Percentiles rank a stretch among this genome's conserved stretches.
Evolutionary conservation across 140 eudicot genomes (phyloP).

Genomic region (Bidens hawaiensis): DNA sequence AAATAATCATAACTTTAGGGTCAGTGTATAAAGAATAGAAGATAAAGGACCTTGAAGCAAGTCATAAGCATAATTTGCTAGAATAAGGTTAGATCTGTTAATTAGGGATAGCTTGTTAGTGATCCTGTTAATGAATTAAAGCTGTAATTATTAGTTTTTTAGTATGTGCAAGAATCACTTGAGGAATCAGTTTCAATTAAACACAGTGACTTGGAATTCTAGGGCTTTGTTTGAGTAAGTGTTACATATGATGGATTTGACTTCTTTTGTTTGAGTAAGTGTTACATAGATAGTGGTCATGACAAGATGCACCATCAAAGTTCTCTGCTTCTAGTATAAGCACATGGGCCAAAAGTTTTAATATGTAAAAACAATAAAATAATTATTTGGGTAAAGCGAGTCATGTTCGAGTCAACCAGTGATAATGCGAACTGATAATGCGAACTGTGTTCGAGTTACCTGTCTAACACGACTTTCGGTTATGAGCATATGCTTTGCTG

Average conservation of each 20-base stretch:
- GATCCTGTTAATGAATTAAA: slow-evolving; percentile 1
- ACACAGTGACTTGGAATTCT: neutral
- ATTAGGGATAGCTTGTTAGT: neutral
- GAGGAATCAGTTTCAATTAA: neutral
- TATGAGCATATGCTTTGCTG: no score
- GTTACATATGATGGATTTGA: neutral
- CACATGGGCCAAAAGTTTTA: slow-evolving; percentile 76
- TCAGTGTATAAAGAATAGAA: neutral
- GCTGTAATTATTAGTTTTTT: neutral
- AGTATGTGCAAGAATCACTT: neutral
- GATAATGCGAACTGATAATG: no score
- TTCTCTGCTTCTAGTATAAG: slow-evolving; percentile 66
- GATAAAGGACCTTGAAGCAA: slow-evolving; percentile 1
- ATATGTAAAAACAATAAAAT: no score
- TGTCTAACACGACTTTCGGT: no score
- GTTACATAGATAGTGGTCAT: slow-evolving; percentile 24
- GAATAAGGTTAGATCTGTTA: slow-evolving; percentile 2
- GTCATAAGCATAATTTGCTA: neutral
- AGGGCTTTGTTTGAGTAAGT: neutral
- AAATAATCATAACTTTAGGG: neutral
- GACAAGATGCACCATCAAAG: slow-evolving; percentile 43
- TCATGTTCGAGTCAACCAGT: no score
- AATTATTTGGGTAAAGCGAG: no score
- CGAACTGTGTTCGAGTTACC: no score
- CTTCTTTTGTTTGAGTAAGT: neutral